Evolutionary conservation across 139 green algal genomes (phyloP).

Genomic region (Pseudopediastrum boryanum): DNA sequence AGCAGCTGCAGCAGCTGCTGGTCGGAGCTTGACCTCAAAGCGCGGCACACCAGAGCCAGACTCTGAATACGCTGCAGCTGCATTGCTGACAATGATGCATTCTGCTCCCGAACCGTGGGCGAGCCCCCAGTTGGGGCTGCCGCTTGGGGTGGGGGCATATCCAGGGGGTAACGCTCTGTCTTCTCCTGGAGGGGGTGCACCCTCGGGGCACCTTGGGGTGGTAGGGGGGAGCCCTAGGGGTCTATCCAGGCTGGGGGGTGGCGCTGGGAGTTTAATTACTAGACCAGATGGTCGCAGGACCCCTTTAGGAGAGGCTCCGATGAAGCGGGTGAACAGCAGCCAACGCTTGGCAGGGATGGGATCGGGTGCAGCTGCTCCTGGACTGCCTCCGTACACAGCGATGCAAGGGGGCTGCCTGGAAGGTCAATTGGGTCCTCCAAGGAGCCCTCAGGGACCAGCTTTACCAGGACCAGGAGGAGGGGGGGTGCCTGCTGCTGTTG

Average conservation of each 20-base stretch:
- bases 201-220: background rate
- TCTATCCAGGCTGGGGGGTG: background rate
- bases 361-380: background rate
- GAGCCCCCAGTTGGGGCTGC: background rate
- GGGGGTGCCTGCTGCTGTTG: constrained; percentile 2
- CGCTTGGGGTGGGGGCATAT: background rate
- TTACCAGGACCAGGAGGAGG: background rate
- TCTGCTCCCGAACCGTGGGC: background rate
- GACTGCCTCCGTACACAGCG: background rate
- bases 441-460: background rate
- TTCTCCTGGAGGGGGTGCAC: background rate
- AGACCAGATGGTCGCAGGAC: background rate
- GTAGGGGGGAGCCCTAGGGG: background rate
- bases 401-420: background rate
- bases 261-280: constrained; percentile 1
- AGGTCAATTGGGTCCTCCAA: background rate
- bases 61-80: background rate
- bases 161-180: background rate
- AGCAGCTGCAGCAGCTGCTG: background rate
- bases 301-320: constrained; percentile 9
- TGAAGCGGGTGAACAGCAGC: constrained; percentile 35
- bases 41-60: constrained; percentile 38
- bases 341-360: background rate
- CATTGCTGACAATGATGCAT: constrained; percentile 6
- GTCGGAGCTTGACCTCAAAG: background rate